Conservation (phyloP, 1,284 basidiomycete genomes). For the Apiotrichum montevideense region DNA sequence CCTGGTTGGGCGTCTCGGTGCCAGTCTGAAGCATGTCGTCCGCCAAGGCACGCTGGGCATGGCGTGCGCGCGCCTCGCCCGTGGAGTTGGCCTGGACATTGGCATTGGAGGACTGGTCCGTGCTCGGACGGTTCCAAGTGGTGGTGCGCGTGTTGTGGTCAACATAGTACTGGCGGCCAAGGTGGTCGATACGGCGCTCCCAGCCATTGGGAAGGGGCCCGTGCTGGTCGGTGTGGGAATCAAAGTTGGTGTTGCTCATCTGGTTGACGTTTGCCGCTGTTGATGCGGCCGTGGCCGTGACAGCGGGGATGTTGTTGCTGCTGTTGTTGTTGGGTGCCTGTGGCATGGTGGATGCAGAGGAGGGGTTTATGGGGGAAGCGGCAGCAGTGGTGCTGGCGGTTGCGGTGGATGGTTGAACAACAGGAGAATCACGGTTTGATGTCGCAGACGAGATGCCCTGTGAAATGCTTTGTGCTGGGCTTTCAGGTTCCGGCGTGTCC, state of each 20-base stretch:
- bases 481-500: conserved; percentile 16
- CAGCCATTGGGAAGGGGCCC: conserved; percentile 80
- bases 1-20: conserved; percentile 19
- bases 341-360: no score
- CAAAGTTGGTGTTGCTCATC: conserved; percentile 57
- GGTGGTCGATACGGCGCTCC: conserved; percentile 86
- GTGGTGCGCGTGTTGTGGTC: conserved; percentile 90
- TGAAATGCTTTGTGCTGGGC: conserved; percentile 7
- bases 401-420: conserved; percentile 26
- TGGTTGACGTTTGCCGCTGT: conserved; percentile 41
- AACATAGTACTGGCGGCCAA: conserved; percentile 85
- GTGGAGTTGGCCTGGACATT: conserved; percentile 52
- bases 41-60: conserved; percentile 67
- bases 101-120: conserved; percentile 45
- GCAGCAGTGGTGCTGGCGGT: conserved; percentile 3
- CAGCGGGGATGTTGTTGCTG: conserved; percentile 23
- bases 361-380: background rate
- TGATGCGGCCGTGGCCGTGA: conserved; percentile 39
- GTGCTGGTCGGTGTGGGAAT: conserved; percentile 68
- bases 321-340: conserved; percentile 4
- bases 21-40: conserved; percentile 66
- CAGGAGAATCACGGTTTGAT: conserved; percentile 29
- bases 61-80: conserved; percentile 65
- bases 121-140: conserved; percentile 74
- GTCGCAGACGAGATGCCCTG: no score